These are phyloP conservation scores for Sodiomyces alkalinus DNA, from an alignment of 2,329 filamentous ascomycete genomes.

Conservation along the genomic window DNA sequence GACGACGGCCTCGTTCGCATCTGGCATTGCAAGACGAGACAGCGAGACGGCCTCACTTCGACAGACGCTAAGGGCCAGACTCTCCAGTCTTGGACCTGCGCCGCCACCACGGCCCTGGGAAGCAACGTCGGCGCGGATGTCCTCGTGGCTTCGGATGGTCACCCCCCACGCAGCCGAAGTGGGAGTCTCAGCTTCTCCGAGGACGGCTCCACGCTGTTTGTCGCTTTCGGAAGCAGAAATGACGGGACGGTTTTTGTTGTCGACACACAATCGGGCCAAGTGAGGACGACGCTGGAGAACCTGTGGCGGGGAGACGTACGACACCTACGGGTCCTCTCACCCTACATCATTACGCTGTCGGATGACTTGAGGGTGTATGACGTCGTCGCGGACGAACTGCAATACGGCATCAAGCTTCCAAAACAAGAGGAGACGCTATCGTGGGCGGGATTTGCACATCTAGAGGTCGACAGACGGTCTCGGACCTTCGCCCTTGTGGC, in stretches of 20 bases:
- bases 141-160: conserved; percentile 13
- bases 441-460: conserved; percentile 30
- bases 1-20: conserved; percentile 63
- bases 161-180: conserved; percentile 22
- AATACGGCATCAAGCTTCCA: conserved; percentile 47
- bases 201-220: conserved; percentile 72
- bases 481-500: conserved; percentile 52
- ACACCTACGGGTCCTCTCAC: conserved; percentile 55
- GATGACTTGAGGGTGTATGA: conserved; percentile 68
- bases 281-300: conserved; percentile 52
- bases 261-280: conserved; percentile 51
- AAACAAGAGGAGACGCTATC: conserved; percentile 12
- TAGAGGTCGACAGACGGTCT: conserved; percentile 55
- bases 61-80: conserved; percentile 42
- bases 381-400: conserved; percentile 61
- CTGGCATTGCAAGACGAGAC: conserved; percentile 63
- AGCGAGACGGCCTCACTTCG: conserved; percentile 51
- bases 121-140: conserved; percentile 19
- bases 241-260: conserved; percentile 59
- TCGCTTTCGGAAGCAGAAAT: conserved; percentile 38
- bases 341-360: conserved; percentile 62
- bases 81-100: conserved; percentile 61
- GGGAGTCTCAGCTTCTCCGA: conserved; percentile 66
- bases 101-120: conserved; percentile 12
- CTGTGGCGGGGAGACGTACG: conserved; percentile 51